A percentile compares a stretch with the other conserved stretches of the same genome.
These are phyloP conservation scores for Pythium volutum DNA, from an alignment of 352 stramenopile species.

Conservation along the genomic window DNA sequence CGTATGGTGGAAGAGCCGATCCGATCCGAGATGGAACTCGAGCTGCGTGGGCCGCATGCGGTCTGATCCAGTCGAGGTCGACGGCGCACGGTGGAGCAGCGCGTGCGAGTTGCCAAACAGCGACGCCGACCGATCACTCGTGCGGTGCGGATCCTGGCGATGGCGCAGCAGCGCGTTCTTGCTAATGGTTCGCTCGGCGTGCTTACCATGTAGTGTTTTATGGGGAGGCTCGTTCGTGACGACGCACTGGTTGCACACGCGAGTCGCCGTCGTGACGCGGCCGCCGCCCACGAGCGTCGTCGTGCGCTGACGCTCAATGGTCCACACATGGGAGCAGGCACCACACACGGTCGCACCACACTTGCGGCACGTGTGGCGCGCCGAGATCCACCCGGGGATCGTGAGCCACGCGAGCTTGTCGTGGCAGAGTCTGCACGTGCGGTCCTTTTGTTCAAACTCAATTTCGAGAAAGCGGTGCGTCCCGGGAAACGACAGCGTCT, in stretches of 20 bases:
- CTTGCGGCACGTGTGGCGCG: constrained; percentile 19
- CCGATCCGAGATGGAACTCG: constrained; percentile 13
- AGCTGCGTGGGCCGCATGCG: constrained; percentile 15
- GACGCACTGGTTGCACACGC: constrained; percentile 14
- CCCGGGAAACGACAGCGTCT: constrained; percentile 8
- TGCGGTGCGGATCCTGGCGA: no score
- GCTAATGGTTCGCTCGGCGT: neutral
- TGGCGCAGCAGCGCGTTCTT: neutral
- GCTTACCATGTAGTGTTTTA: neutral
- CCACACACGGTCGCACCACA: constrained; percentile 13
- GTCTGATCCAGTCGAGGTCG: neutral
- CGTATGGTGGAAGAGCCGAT: neutral
- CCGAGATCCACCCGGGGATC: constrained; percentile 5
- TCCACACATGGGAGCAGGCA: constrained; percentile 14
- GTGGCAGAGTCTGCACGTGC: neutral
- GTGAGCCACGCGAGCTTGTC: neutral
- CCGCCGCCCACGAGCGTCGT: constrained; percentile 12
- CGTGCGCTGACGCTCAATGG: constrained; percentile 16
- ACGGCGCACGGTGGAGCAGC: neutral
- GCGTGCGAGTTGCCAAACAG: neutral
- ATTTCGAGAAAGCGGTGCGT: constrained; percentile 12
- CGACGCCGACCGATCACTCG: neutral
- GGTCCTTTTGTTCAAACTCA: constrained; percentile 15
- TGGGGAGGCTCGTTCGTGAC: neutral
- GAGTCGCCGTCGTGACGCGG: constrained; percentile 16